Percentiles rank a stretch among this genome's conserved stretches.
Conservation (phyloP, 1,139 yeast species). For the Lodderomyces metapsilosis region DNA sequence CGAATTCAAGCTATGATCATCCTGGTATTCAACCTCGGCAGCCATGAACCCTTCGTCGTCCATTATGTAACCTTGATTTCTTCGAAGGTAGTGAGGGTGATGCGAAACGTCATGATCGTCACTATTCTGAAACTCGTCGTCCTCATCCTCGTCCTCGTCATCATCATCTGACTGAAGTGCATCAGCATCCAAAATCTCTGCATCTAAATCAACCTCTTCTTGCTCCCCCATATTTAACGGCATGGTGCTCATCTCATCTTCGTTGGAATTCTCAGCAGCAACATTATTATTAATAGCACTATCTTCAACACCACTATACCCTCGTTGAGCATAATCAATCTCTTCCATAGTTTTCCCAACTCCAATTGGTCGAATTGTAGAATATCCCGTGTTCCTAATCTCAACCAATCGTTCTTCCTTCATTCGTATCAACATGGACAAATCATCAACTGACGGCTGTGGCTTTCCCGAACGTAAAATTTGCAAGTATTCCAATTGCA, state of each 20-base stretch:
- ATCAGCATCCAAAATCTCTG: conserved; percentile 41
- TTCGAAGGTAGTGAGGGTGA: neutral
- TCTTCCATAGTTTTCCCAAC: conserved; percentile 54
- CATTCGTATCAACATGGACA: neutral
- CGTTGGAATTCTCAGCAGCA: conserved; percentile 14
- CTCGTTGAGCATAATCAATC: conserved; percentile 27
- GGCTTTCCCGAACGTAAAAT: conserved; percentile 6
- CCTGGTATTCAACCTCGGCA: conserved; percentile 56
- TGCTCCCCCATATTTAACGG: conserved; percentile 7
- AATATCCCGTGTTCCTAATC: conserved; percentile 49
- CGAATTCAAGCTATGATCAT: conserved; percentile 43
- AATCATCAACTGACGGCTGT: neutral
- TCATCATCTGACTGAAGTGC: conserved; percentile 17
- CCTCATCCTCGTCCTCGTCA: conserved; percentile 34
- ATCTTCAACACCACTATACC: conserved; percentile 7
- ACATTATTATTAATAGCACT: neutral
- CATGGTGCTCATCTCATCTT: conserved; percentile 6
- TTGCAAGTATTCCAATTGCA: conserved; percentile 29
- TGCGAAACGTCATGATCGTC: conserved; percentile 10
- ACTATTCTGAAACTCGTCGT: too few relatives aligned
- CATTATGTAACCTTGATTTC: neutral
- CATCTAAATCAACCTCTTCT: conserved; percentile 44
- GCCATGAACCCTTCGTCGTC: conserved; percentile 54
- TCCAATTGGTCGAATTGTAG: conserved; percentile 54
- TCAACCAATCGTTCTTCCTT: conserved; percentile 29